Evolutionary conservation across 1,139 yeast genomes (phyloP), one percentile per base, ranked within the genome.

Genomic region (Protomyces pachydermus): DNA sequence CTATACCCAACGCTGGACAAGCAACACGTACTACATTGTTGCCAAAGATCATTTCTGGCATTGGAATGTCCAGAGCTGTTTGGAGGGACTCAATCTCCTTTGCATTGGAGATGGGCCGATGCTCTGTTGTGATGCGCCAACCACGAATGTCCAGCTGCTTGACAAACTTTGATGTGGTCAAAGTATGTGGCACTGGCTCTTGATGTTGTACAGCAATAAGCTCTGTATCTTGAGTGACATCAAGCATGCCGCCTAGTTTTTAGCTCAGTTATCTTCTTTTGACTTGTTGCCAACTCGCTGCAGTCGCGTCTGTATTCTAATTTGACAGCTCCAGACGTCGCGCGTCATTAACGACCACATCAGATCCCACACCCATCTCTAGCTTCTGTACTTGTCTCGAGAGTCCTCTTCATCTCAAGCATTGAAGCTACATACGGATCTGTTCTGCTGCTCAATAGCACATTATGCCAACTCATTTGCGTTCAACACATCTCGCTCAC

Each of bases 41-140:
- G n/a, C 98, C 98, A 76, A 93, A 93, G 16, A 93, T 91, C 98
- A 93, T 93, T 73, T 93, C 99, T 0, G 99, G 99, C 61, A 93
- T 77, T 0, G 98, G 96, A 69, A 93, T 83, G 10, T 84, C 84
- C 65, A 87, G 80, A 64, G 81, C 74, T 5, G 81, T 83, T 66
- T 84, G 87, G 70, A 87, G 81, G 10, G 76, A 77, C 67, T 91
- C 97, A 66, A 93, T 81, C 72, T 91, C 97, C 2, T 76, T 78
- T 0, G 93, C 80, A 68, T 82, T 86, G 66, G 90, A 77, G 54
- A 93, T 93, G 0, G 98, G 96, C 64, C 82, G 82, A 72, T 90
- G 85, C 56, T 80, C 77, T 0, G 96, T 86, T 68, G 80, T 82
- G 9, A 93, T 82, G 66, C 84, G 82, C 98, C 98, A 93, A 66